phyloP scores from a whole-genome alignment of 768 basidiomycete species.

The Suillus paluster region DNA sequence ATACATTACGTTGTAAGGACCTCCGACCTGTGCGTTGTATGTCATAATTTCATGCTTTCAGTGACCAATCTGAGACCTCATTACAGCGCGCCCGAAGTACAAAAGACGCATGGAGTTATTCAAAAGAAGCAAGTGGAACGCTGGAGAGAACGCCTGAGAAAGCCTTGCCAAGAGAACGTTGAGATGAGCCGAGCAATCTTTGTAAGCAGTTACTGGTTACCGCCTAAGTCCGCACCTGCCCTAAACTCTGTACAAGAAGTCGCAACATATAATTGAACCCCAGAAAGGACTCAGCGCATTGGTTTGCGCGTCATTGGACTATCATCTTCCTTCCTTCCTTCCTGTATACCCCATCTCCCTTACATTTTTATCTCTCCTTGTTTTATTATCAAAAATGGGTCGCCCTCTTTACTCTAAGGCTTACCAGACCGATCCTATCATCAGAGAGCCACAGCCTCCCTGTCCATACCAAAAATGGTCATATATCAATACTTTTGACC shows the following conservation, averaged over 20 bases:
- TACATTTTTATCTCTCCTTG: slow-evolving; percentile 16
- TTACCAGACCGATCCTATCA: slow-evolving; percentile 42
- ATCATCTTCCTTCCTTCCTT: slow-evolving; percentile 8
- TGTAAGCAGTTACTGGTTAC: neutral
- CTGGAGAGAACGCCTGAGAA: no score
- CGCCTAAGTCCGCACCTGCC: slow-evolving; percentile 40
- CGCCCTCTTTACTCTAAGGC: slow-evolving; percentile 60
- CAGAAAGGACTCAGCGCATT: slow-evolving; percentile 1
- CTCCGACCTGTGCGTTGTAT: neutral
- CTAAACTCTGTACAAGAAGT: slow-evolving; percentile 27
- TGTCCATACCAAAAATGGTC: slow-evolving; percentile 61
- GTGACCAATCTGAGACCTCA: neutral
- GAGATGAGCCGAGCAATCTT: neutral
- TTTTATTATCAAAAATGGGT: slow-evolving; percentile 52
- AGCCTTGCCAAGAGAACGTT: neutral
- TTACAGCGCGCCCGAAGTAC: neutral
- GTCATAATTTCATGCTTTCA: neutral
- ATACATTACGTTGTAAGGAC: neutral
- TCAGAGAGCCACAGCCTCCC: slow-evolving; percentile 48
- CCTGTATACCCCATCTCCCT: slow-evolving; percentile 19
- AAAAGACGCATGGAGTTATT: neutral
- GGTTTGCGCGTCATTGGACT: slow-evolving; percentile 8
- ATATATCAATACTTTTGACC: slow-evolving; percentile 70
- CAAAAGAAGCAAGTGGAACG: neutral
- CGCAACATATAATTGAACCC: slow-evolving; percentile 19